Percentiles rank a stretch among this genome's conserved stretches.
Evolutionary conservation across 108 stramenopile species (phyloP).

Genomic region (Skeletonema costatum): DNA sequence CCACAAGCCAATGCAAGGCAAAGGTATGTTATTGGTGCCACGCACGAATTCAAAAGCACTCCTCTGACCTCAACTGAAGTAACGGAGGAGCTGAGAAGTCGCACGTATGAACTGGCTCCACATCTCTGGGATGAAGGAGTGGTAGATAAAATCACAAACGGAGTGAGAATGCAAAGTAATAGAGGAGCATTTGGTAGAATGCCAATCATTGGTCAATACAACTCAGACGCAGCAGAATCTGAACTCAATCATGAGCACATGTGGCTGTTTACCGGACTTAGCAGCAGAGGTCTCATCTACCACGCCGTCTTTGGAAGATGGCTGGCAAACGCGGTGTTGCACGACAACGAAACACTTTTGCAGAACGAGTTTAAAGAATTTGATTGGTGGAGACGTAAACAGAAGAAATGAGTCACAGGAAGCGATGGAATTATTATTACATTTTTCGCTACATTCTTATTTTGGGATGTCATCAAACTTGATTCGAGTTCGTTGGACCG

Average conservation of each 20-base stretch:
- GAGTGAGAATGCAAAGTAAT: constrained; percentile 73
- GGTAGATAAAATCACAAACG: constrained; percentile 59
- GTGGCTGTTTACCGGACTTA: constrained; percentile 85
- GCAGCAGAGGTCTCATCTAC: constrained; percentile 82
- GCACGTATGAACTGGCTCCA: constrained; percentile 59
- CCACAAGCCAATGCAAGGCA: background rate
- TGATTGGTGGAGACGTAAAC: constrained; percentile 48
- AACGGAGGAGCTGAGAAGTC: constrained; percentile 50
- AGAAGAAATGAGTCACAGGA: constrained; percentile 4
- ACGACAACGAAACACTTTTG: constrained; percentile 30
- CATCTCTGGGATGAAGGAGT: constrained; percentile 66
- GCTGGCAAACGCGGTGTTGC: constrained; percentile 56
- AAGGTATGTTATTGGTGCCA: constrained; percentile 75
- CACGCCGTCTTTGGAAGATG: constrained; percentile 78
- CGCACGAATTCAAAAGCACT: constrained; percentile 73
- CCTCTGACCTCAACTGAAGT: constrained; percentile 53
- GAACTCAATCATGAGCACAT: constrained; percentile 38
- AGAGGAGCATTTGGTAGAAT: constrained; percentile 74
- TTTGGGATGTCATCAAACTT: constrained; percentile 38
- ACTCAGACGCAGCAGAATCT: background rate
- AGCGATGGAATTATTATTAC: background rate
- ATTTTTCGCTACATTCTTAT: constrained; percentile 2
- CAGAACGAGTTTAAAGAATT: constrained; percentile 35
- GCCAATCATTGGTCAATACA: constrained; percentile 71
- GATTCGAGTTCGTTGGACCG: constrained; percentile 2